These are phyloP conservation scores for Alternaria triticina DNA, from an alignment of 2,329 filamentous ascomycete species.

Conservation along the genomic window DNA sequence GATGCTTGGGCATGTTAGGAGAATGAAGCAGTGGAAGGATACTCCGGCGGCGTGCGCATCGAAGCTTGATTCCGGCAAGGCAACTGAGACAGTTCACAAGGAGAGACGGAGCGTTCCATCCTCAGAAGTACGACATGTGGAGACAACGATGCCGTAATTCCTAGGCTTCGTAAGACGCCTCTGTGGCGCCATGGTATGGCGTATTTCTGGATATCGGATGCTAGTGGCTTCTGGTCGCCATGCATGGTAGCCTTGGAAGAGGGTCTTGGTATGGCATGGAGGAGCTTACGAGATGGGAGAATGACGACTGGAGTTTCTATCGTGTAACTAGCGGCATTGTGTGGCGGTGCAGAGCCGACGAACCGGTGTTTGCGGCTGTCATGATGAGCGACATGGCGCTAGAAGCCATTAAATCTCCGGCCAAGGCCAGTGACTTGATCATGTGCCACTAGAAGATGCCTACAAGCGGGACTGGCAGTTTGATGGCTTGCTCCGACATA, in stretches of 20 bases:
- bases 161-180: not conserved
- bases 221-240: constrained; percentile 2
- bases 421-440: constrained; percentile 23
- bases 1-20: not conserved
- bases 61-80: constrained; percentile 5
- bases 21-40: not conserved
- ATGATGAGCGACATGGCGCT: constrained; percentile 36
- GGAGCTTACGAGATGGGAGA: not conserved
- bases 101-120: not conserved
- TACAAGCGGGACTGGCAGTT: constrained; percentile 11
- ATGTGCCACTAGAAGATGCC: constrained; percentile 5
- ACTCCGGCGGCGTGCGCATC: not conserved
- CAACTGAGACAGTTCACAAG: constrained; percentile 24
- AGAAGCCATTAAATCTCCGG: constrained; percentile 18
- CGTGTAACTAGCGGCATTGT: constrained; percentile 19
- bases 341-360: constrained; percentile 14
- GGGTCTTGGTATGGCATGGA: not conserved
- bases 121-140: not conserved
- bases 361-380: constrained; percentile 24
- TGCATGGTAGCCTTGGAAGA: constrained; percentile 18
- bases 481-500: constrained; percentile 15
- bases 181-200: constrained; percentile 10
- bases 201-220: constrained; percentile 8
- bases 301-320: not conserved
- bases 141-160: not conserved